Evolutionary conservation across 2,329 filamentous ascomycete species (phyloP).

Genomic region (Colletotrichum simmondsii): DNA sequence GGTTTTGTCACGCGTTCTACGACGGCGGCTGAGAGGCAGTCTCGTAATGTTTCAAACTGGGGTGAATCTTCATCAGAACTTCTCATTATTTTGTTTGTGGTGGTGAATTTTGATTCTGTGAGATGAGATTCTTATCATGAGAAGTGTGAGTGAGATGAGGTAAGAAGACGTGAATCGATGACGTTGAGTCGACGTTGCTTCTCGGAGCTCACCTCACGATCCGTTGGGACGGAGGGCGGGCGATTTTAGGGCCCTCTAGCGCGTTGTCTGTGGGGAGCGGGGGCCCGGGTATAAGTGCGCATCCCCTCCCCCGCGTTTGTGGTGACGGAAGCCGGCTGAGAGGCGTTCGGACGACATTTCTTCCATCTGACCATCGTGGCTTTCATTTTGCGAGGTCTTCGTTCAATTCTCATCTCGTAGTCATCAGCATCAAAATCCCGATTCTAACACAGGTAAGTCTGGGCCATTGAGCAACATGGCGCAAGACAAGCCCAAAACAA

Average conservation of each 20-base stretch:
- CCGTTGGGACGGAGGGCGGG: not conserved
- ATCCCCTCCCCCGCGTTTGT: constrained; percentile 13
- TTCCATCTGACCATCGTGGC: not conserved
- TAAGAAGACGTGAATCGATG: constrained; percentile 12
- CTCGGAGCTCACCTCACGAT: not conserved
- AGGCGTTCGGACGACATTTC: constrained; percentile 5
- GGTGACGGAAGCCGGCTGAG: not conserved
- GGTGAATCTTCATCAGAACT: constrained; percentile 13
- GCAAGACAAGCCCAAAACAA: constrained; percentile 41
- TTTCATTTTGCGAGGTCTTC: not conserved
- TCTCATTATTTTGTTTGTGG: constrained; percentile 58
- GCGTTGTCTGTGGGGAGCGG: not conserved
- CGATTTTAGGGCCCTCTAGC: constrained; percentile 11
- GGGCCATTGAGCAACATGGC: not conserved
- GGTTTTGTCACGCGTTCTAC: constrained; percentile 67
- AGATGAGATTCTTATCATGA: not conserved
- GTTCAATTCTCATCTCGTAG: not conserved
- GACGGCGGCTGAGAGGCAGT: constrained; percentile 77
- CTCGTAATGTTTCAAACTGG: constrained; percentile 70
- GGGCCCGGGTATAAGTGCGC: not conserved
- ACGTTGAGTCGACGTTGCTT: constrained; percentile 13
- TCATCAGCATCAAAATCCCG: not conserved
- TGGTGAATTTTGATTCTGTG: constrained; percentile 15
- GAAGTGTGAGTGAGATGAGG: not conserved
- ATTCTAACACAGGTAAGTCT: not conserved